Evolutionary conservation across 176 grass and related monocot genomes (phyloP), one percentile per base, ranked within the genome.

Genomic region (Avena insularis): DNA sequence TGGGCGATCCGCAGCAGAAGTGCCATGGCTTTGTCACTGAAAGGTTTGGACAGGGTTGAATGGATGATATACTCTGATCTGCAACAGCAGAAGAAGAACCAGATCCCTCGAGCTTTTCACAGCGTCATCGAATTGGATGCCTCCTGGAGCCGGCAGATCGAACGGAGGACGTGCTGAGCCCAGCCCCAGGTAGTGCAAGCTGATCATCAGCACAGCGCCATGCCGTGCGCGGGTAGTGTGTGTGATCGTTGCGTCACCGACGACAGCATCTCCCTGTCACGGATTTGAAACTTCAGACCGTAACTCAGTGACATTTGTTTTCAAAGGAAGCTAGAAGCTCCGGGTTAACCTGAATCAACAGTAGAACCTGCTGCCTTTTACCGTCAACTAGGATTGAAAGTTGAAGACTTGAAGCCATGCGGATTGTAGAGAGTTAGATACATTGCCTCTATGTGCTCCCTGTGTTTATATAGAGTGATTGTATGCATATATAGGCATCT

Each of bases 51-150:
- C 15, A 33, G n/a, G 20, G 21, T 53, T 31, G 72, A 53, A 27
- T 75, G 67, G 68, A 58, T 3, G 5, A 6, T n/a, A 16, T 53
- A 15, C 75, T 33, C 8, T 47, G 14, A 19, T 11, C 38, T 40
- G 38, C 23, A 25, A 4, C 58, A 13, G 46, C 40, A 6, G 20
- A 23, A 6, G 20, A 6, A 66, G 89, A 87, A 87, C 80, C 48
- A 43, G 40, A 43, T 43, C 40, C 40, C 40, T 43, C 40, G 40
- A 66, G 80, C 25, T 78, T 65, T 87, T 40, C 8, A 63, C 51
- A 15, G 85, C 60, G 82, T 84, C 82, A 77, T 29, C 40, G 81
- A 85, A 88, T 91, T 61, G 85, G 85, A 91, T 84, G 71, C 71
- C 25, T 67, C 5, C 46, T 20, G 79, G 23, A 21, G 43, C 59